Evolutionary conservation across 2,329 filamentous ascomycete genomes (phyloP).

Genomic region (Aureobasidium leucospermi): DNA sequence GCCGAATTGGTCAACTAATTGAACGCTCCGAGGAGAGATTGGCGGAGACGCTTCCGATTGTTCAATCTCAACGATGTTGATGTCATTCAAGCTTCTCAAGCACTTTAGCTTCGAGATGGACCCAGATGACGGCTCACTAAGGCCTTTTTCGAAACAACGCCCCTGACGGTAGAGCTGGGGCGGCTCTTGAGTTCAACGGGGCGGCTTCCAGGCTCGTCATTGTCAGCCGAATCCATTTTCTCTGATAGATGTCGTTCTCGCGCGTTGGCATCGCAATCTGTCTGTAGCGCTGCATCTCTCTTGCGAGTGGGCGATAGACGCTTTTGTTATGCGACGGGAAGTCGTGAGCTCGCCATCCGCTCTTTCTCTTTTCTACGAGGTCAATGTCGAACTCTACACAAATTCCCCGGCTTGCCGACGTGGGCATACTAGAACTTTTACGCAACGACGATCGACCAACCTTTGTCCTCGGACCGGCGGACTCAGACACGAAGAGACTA

Average conservation of each 20-base stretch:
- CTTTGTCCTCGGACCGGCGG: slow-evolving; percentile 2
- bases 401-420: background rate
- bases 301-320: background rate
- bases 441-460: slow-evolving; percentile 11
- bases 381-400: background rate
- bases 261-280: background rate
- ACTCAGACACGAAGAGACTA: background rate
- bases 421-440: slow-evolving; percentile 13
- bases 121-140: background rate
- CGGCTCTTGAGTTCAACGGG: background rate
- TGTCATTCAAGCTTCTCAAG: background rate
- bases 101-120: background rate
- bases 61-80: background rate
- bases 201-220: slow-evolving; percentile 2
- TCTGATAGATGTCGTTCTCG: background rate
- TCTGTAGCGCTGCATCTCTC: background rate
- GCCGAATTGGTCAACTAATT: too few relatives aligned
- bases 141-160: background rate
- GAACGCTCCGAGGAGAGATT: background rate
- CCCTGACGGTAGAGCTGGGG: background rate
- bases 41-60: background rate
- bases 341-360: background rate
- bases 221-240: background rate
- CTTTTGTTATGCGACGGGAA: background rate
- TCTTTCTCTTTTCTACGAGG: background rate